Evolutionary conservation across 345 rosid species (phyloP).

Genomic region (Raphanus raphanistrum): DNA sequence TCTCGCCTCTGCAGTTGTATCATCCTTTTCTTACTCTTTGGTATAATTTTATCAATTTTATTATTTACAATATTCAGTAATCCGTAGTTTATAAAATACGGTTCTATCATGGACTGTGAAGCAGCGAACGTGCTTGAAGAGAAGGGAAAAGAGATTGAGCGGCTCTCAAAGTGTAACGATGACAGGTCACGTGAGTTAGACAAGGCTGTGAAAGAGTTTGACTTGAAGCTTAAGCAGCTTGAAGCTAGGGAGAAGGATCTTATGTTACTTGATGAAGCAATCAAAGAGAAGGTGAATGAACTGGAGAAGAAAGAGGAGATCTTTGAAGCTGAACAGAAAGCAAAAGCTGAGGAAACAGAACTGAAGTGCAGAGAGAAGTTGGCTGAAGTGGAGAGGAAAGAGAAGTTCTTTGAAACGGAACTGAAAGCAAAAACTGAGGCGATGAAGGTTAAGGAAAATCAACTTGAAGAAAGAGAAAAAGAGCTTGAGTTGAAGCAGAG

Average conservation of each 20-base stretch:
- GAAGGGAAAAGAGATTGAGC: background rate
- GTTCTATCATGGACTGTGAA: background rate
- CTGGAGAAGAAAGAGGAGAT: conserved; percentile 9
- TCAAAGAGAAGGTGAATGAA: background rate
- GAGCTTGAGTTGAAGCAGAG: conserved; percentile 6
- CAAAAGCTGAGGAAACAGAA: background rate
- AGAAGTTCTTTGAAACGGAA: conserved; percentile 10
- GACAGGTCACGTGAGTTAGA: background rate
- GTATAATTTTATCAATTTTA: too few species aligned
- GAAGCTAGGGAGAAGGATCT: conserved; percentile 16
- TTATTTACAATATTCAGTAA: too few species aligned
- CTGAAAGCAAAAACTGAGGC: conserved; percentile 15
- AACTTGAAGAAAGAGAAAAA: background rate
- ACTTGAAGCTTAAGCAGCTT: too few species aligned
- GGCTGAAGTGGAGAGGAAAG: conserved; percentile 1
- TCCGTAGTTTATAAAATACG: too few species aligned
- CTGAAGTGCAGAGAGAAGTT: background rate
- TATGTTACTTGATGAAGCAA: background rate
- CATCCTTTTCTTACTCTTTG: too few species aligned
- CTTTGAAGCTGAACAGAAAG: conserved; percentile 27
- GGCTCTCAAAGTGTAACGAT: conserved; percentile 1
- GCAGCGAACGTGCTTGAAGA: background rate
- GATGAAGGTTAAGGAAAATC: conserved; percentile 2
- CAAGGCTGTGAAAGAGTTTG: background rate
- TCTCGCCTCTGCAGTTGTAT: too few species aligned